These are phyloP conservation scores for Tricholoma saponaceum DNA, from an alignment of 768 basidiomycete genomes.

Conservation along the genomic window DNA sequence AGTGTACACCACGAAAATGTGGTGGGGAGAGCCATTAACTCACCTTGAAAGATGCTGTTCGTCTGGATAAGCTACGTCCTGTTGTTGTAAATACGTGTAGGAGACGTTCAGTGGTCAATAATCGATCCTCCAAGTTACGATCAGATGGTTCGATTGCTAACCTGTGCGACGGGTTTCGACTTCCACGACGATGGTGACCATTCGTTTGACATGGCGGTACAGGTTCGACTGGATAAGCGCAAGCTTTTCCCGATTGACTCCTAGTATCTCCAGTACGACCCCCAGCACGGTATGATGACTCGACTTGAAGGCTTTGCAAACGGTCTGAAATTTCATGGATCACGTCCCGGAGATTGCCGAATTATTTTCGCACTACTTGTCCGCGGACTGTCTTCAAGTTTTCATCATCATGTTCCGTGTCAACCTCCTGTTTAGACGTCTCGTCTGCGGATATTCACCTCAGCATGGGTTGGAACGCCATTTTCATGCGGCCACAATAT, in stretches of 20 bases:
- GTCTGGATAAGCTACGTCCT: slow-evolving; percentile 76
- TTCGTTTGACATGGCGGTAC: not conserved
- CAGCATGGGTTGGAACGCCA: no score
- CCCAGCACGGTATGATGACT: no score
- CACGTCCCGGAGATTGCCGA: not conserved
- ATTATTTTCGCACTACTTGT: not conserved
- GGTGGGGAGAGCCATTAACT: slow-evolving; percentile 10
- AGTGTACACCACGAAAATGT: not conserved
- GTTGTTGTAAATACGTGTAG: not conserved
- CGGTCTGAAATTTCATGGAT: not conserved
- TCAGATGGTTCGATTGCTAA: slow-evolving; percentile 19
- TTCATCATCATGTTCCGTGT: no score
- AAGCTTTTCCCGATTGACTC: not conserved
- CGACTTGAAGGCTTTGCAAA: no score
- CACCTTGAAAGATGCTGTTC: slow-evolving; percentile 54
- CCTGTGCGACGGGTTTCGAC: slow-evolving; percentile 73
- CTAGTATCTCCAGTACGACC: no score
- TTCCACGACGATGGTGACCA: slow-evolving; percentile 86
- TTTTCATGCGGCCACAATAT: not conserved
- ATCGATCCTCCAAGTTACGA: not conserved
- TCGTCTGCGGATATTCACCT: no score
- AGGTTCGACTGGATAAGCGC: not conserved
- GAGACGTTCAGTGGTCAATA: not conserved
- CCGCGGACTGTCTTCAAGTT: not conserved
- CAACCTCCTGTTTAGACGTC: no score